Conservation (phyloP, 2,329 filamentous ascomycete genomes). For the Acephala macrosclerotiorum region DNA sequence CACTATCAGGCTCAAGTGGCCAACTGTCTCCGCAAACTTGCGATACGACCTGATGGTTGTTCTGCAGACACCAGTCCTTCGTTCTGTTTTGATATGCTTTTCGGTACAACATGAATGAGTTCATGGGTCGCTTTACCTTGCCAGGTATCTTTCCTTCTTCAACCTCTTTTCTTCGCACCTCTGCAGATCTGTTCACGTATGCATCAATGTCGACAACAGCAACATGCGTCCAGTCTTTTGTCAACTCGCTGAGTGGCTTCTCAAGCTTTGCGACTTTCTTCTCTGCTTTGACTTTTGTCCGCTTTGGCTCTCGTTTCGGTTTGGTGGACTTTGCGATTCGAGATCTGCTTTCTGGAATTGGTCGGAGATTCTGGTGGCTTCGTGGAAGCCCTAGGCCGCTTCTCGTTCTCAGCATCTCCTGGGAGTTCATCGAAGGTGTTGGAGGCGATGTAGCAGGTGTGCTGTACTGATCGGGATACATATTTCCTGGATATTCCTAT, state of each 20-base stretch:
- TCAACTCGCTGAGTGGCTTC: constrained; percentile 75
- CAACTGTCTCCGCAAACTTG: constrained; percentile 87
- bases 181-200: constrained; percentile 77
- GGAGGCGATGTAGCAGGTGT: constrained; percentile 62
- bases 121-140: constrained; percentile 92
- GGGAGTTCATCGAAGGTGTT: constrained; percentile 47
- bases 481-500: constrained; percentile 34
- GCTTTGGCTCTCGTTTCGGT: constrained; percentile 46
- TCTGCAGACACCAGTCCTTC: constrained; percentile 80
- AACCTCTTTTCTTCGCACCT: constrained; percentile 72
- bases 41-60: constrained; percentile 94
- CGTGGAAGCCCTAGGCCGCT: constrained; percentile 38
- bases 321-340: constrained; percentile 39
- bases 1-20: constrained; percentile 76
- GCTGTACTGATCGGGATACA: constrained; percentile 51
- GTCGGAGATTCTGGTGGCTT: constrained; percentile 36
- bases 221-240: constrained; percentile 65
- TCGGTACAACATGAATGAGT: constrained; percentile 97
- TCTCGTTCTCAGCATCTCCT: constrained; percentile 40
- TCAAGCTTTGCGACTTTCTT: constrained; percentile 63
- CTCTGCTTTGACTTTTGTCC: constrained; percentile 50
- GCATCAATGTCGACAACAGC: constrained; percentile 79
- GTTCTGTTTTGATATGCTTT: constrained; percentile 90
- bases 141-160: constrained; percentile 71
- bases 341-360: constrained; percentile 39